Percentiles rank a stretch among this genome's conserved stretches.
These are phyloP conservation scores for Kazachstania kunashirensis DNA, from an alignment of 805 yeast species.

Conservation along the genomic window DNA sequence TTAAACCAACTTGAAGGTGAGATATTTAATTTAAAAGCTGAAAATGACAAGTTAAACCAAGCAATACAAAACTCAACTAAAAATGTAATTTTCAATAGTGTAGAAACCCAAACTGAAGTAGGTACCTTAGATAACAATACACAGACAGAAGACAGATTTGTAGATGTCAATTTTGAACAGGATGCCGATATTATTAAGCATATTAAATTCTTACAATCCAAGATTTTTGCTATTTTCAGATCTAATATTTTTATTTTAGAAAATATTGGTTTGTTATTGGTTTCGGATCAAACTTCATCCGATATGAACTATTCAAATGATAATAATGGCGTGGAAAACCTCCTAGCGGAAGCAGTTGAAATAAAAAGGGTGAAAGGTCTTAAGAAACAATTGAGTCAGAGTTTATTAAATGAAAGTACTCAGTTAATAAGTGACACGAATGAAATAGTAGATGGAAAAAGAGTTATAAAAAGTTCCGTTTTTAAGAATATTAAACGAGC, in stretches of 20 bases:
- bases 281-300: slow-evolving; percentile 21
- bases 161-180: neutral
- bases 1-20: neutral
- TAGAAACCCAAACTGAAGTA: neutral
- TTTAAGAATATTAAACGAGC: slow-evolving; percentile 20
- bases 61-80: too few relatives aligned
- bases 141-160: too few relatives aligned
- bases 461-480: slow-evolving; percentile 42
- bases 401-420: slow-evolving; percentile 26
- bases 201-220: neutral
- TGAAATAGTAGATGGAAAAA: slow-evolving; percentile 1
- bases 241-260: slow-evolving; percentile 54
- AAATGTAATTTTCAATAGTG: too few relatives aligned
- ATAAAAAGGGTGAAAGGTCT: slow-evolving; percentile 77
- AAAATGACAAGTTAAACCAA: neutral
- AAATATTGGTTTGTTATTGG: slow-evolving; percentile 58
- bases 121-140: too few relatives aligned
- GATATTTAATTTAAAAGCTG: neutral
- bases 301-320: neutral
- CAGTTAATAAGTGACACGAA: slow-evolving; percentile 26
- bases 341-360: too few relatives aligned
- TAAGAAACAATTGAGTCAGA: slow-evolving; percentile 37
- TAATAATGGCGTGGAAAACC: too few relatives aligned
- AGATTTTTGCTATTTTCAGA: slow-evolving; percentile 31
- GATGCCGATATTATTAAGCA: neutral